Conservation (phyloP, 345 rosid genomes). For the Salix viminalis region DNA sequence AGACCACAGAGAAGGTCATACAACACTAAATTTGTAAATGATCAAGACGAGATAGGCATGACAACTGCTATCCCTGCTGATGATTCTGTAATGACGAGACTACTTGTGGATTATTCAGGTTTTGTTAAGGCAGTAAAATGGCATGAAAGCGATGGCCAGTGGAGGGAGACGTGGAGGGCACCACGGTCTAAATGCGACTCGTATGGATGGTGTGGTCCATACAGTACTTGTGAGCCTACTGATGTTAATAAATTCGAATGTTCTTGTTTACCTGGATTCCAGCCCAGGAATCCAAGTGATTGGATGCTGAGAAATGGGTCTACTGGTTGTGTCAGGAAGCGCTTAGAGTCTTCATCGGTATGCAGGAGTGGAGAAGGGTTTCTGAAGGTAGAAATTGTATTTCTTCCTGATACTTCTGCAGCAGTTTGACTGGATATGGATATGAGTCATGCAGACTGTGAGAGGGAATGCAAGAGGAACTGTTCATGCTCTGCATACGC, state of each 20-base stretch:
- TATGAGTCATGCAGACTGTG: no score
- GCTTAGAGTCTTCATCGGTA: no score
- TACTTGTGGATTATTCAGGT: conserved; percentile 5
- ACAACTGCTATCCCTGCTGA: background rate
- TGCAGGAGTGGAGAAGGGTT: conserved; percentile 15
- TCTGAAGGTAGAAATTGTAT: background rate
- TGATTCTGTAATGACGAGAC: background rate
- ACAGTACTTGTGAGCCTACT: background rate
- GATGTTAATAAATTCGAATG: background rate
- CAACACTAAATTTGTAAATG: background rate
- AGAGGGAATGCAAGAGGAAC: no score
- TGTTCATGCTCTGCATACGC: no score
- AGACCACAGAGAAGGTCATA: no score
- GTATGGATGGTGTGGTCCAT: conserved; percentile 4
- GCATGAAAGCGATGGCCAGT: background rate
- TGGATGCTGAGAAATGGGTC: conserved; percentile 8
- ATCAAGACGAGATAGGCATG: background rate
- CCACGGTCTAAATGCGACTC: conserved; percentile 2
- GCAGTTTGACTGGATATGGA: no score
- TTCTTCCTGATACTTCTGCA: background rate
- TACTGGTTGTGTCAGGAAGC: conserved; percentile 4
- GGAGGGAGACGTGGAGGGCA: background rate
- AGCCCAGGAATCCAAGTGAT: background rate
- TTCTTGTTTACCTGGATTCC: conserved; percentile 9
- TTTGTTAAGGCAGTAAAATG: background rate